Evolutionary conservation across 1,139 yeast genomes (phyloP).

Genomic region (Debaryomyces fabryi): DNA sequence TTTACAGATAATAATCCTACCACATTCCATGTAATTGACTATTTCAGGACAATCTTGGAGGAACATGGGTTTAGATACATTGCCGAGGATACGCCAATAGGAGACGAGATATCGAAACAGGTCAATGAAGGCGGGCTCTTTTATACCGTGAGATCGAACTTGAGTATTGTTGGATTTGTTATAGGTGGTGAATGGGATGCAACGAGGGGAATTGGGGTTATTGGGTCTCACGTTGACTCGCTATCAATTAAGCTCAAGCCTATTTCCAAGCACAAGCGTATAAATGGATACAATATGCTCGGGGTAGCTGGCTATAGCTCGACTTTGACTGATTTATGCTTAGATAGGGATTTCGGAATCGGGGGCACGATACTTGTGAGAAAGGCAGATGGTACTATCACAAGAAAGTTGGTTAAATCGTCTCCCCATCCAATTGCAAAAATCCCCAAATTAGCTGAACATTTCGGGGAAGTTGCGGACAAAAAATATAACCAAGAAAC

Average conservation of each 20-base stretch:
- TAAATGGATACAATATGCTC: slow-evolving; percentile 44
- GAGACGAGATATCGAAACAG: slow-evolving; percentile 22
- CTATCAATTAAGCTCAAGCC: slow-evolving; percentile 45
- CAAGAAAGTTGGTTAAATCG: slow-evolving; percentile 35
- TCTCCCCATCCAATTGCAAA: slow-evolving; percentile 43
- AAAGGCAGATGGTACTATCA: slow-evolving; percentile 24
- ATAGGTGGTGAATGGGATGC: slow-evolving; percentile 46
- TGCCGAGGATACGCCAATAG: slow-evolving; percentile 30
- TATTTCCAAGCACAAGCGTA: slow-evolving; percentile 29
- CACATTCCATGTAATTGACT: slow-evolving; percentile 41
- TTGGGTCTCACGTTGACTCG: slow-evolving; percentile 49
- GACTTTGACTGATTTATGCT: slow-evolving; percentile 38
- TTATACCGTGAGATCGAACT: slow-evolving; percentile 40
- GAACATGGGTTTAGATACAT: slow-evolving; percentile 34
- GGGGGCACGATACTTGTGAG: slow-evolving; percentile 46
- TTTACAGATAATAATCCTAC: slow-evolving; percentile 47
- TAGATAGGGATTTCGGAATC: slow-evolving; percentile 50
- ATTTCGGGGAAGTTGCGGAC: slow-evolving; percentile 37
- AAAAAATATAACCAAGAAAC: slow-evolving; percentile 44
- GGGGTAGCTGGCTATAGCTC: slow-evolving; percentile 51
- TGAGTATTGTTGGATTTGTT: slow-evolving; percentile 42
- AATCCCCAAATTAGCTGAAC: slow-evolving; percentile 48
- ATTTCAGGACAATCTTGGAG: slow-evolving; percentile 29
- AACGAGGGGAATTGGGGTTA: slow-evolving; percentile 38
- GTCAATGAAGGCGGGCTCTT: slow-evolving; percentile 25